phyloP scores from a whole-genome alignment of 108 stramenopile genomes.

The Craspedostauros australis region DNA sequence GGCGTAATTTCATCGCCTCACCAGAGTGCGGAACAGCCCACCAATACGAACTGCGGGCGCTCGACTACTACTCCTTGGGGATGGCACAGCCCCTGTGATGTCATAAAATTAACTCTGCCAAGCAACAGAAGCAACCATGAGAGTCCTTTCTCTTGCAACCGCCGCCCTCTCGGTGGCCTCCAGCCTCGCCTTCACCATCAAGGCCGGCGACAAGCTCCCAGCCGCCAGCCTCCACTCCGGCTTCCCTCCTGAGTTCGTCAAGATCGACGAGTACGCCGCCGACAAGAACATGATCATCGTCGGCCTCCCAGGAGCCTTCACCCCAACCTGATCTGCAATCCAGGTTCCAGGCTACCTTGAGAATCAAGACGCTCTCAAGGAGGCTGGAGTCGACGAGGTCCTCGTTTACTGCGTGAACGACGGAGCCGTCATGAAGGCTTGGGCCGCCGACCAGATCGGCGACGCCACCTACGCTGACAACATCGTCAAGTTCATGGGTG shows the following conservation, averaged over 20 bases:
- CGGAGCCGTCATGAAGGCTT: slow-evolving; percentile 57
- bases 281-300: slow-evolving; percentile 51
- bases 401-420: slow-evolving; percentile 69
- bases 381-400: slow-evolving; percentile 51
- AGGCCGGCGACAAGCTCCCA: slow-evolving; percentile 26
- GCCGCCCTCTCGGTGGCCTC: slow-evolving; percentile 15
- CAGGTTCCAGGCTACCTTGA: slow-evolving; percentile 67
- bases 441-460: slow-evolving; percentile 63
- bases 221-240: slow-evolving; percentile 22
- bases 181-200: slow-evolving; percentile 15
- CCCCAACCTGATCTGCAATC: slow-evolving; percentile 62
- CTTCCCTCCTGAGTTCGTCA: slow-evolving; percentile 25
- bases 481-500: slow-evolving; percentile 60
- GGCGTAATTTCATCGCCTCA: too few species aligned
- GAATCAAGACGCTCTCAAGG: slow-evolving; percentile 63
- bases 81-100: too few species aligned
- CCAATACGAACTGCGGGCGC: too few species aligned
- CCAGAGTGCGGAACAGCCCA: too few species aligned
- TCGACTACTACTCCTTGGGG: too few species aligned
- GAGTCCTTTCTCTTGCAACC: not conserved
- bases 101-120: too few species aligned
- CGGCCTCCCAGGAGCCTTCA: slow-evolving; percentile 67
- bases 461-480: slow-evolving; percentile 12
- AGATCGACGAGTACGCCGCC: slow-evolving; percentile 41
- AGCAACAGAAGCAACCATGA: too few species aligned